Evolutionary conservation across 1,284 basidiomycete genomes (phyloP), one percentile per base, ranked within the genome.

Genomic region (Malassezia globosa): DNA sequence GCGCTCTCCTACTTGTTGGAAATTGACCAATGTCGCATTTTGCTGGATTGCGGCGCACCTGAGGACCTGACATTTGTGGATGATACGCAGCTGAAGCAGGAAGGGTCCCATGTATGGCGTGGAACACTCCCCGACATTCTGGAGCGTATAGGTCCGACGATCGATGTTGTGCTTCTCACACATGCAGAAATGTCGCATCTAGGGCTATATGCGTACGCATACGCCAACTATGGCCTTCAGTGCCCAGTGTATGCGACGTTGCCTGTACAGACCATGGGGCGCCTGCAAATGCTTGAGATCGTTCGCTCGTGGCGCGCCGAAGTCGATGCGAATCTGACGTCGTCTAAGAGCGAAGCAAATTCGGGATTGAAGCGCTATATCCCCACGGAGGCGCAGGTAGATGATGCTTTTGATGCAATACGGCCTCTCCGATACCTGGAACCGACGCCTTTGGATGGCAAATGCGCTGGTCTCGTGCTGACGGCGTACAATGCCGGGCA

Each of bases 401-500:
- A 89, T 64, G 86, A 90, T 54, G 87, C 92, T 0, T 97, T 95
- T 72, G 85, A 94, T 60, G 81, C 81, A 11, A 80, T 97, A 61
- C 92, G 87, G 65, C 85, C 88, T 0, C 79, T 96, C 51, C 80
- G 90, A 37, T 97, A 94, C 72, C 87, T 88, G 29, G 92, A 97
- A 66, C 92, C 92, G 5, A 84, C 88, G 23, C 89, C 94, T 75
- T 78, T 97, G 22, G 85, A 87, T 76, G 92, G 92, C 84, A 61
- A 60, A 31, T 60, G 58, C 21, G 59, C 59, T 41, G 46, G 57
- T 43, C 76, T 96, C 57, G 92, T 92, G 0, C 84, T 99, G 55
- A 94, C 90, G 14, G 90, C 94, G 0, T 95, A 94, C 76, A 85
- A 86, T 58, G 86, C 89, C 10, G 94, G 94, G 0, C 90, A 96